Conservation (phyloP, 2,329 filamentous ascomycete species). For the Penicillium vulpinum region DNA sequence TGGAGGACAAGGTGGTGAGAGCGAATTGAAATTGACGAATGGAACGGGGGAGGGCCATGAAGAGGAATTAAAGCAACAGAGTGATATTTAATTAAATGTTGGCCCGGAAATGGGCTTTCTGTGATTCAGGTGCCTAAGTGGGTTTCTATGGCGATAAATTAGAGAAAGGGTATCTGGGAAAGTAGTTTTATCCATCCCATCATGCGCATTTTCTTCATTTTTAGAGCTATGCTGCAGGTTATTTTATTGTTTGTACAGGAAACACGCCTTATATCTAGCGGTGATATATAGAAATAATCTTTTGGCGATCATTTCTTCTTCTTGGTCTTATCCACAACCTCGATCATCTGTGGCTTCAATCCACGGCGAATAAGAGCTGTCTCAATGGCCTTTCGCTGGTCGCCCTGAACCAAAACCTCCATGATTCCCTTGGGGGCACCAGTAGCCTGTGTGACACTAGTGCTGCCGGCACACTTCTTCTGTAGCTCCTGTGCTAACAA, state of each 20-base stretch:
- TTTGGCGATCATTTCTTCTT: constrained; percentile 53
- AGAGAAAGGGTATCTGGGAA: too few relatives aligned
- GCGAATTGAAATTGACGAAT: neutral
- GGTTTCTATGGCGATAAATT: neutral
- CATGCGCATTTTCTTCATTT: neutral
- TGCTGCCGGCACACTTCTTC: constrained; percentile 68
- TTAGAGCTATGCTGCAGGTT: neutral
- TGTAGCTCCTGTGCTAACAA: constrained; percentile 65
- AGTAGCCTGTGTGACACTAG: constrained; percentile 61
- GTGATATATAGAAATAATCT: too few relatives aligned
- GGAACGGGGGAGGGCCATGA: neutral
- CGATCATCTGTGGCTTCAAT: constrained; percentile 60
- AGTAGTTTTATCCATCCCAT: neutral
- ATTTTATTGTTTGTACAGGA: neutral
- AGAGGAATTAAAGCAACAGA: neutral
- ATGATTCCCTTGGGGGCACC: constrained; percentile 64
- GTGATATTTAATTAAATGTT: neutral
- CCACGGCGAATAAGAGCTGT: constrained; percentile 62
- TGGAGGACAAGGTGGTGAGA: neutral
- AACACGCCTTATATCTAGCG: neutral
- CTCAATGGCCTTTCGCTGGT: constrained; percentile 62
- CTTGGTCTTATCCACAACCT: constrained; percentile 68
- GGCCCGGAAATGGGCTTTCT: neutral
- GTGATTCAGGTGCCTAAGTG: neutral
- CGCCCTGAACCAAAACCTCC: constrained; percentile 68